A percentile compares a stretch with the other conserved stretches of the same genome.
Conservation (phyloP, 345 rosid genomes). For the Rhizophora apiculata region DNA sequence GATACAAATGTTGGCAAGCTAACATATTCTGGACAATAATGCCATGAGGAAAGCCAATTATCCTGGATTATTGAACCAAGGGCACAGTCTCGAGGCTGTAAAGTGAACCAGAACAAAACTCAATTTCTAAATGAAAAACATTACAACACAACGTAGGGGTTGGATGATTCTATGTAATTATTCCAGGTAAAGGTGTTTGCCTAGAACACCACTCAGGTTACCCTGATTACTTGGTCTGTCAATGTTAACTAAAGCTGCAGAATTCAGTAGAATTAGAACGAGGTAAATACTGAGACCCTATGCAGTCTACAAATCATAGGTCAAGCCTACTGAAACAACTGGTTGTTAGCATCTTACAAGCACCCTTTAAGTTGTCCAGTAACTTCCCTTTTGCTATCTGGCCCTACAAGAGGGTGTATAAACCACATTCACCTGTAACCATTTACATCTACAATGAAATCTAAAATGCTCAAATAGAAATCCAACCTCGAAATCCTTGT, state of each 20-base stretch:
- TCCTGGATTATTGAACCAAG: constrained; percentile 19
- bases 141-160: too few relatives aligned
- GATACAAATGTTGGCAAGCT: constrained; percentile 65
- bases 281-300: background rate
- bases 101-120: constrained; percentile 19
- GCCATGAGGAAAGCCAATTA: constrained; percentile 30
- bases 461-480: constrained; percentile 10
- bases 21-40: constrained; percentile 77
- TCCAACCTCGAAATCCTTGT: constrained; percentile 79
- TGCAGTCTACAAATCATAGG: background rate
- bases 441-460: background rate
- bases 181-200: too few relatives aligned
- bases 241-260: too few relatives aligned
- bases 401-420: background rate
- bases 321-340: background rate
- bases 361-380: background rate
- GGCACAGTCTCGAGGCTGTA: constrained; percentile 76
- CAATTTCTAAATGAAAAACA: constrained; percentile 9
- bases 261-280: too few relatives aligned
- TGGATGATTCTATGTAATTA: too few relatives aligned
- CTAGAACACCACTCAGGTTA: too few relatives aligned
- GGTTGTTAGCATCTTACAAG: background rate
- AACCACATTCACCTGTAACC: background rate
- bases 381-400: background rate
- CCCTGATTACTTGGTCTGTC: too few relatives aligned